Base-by-base conservation (phyloP, 1,284 basidiomycete species). In the Ganoderma leucocontextum region DNA sequence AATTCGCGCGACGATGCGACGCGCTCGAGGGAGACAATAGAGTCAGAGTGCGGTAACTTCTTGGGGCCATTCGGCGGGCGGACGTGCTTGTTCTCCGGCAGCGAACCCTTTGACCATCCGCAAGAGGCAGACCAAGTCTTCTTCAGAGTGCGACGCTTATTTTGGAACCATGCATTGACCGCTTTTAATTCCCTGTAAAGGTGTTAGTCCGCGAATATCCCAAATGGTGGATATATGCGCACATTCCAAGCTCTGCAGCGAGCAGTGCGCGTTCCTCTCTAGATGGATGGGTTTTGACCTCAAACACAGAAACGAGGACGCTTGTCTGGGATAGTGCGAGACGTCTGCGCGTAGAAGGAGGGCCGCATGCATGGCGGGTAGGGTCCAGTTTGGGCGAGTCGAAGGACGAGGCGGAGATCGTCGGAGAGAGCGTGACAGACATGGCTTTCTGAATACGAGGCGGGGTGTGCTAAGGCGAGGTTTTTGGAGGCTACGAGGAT, bases 151-250 rank as follows among this genome's bases (percentile, higher is more conserved):
- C 86, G 82, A 10, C 85, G 83, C 74, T 82, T 85, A 73, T 86
- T 86, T 76, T 86, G 84, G 72, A 85, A 86, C 84, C 84, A 86
- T 49, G 86, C 82, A 64, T 82, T 85, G 69, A 86, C 75, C 10
- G 84, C 82, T 76, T 85, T 86, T 73, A 84, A 74, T 62, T 85
- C 82, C 78, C 83, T 85, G 62, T 22, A 62, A 72, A 41, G 60
- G 68, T 41, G 29, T 38, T 52, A 33, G 36, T 33, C 53, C 15
- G n/a, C 41, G 33, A 12, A 53, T 33, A 19, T n/a, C 35, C 33
- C 29, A n/a, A 29, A 59, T 13, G 38, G 22, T 25, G 22, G 49
- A 15, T 47, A 36, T 52, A 61, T 63, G 79, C 82, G 55, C 66
- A 85, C 85, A 86, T 80, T 69, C 78, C 81, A 42, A 82, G 78